Percentiles rank a stretch among this genome's conserved stretches.
Evolutionary conservation across 768 basidiomycete species (phyloP).

Genomic region (Panus rudis): DNA sequence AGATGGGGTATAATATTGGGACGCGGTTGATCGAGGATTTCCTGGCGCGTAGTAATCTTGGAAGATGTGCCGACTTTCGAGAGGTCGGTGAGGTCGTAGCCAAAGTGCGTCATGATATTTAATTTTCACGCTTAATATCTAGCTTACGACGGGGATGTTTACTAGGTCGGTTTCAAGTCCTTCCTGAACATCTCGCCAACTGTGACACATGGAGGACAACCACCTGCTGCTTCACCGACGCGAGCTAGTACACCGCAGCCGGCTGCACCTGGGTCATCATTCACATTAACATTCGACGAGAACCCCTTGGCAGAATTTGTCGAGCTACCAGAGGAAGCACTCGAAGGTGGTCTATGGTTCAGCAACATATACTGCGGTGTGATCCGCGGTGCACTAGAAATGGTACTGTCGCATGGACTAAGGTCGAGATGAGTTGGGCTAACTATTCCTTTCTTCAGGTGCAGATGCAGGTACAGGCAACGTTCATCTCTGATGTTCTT

Average conservation of each 20-base stretch:
- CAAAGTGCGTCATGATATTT: slow-evolving; percentile 58
- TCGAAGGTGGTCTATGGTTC: slow-evolving; percentile 94
- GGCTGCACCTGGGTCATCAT: slow-evolving; percentile 46
- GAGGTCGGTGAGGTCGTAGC: slow-evolving; percentile 95
- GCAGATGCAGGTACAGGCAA: slow-evolving; percentile 90
- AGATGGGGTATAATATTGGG: slow-evolving; percentile 99
- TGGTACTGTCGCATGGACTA: slow-evolving; percentile 51
- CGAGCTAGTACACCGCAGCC: slow-evolving; percentile 31
- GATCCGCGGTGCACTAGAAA: slow-evolving; percentile 86
- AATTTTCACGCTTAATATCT: not conserved
- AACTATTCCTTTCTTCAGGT: slow-evolving; percentile 45
- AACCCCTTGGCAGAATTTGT: slow-evolving; percentile 97
- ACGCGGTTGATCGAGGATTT: slow-evolving; percentile 96
- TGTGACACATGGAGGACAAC: slow-evolving; percentile 61
- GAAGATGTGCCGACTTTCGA: slow-evolving; percentile 87
- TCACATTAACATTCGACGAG: slow-evolving; percentile 86
- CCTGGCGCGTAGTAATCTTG: slow-evolving; percentile 84
- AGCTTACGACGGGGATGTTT: not conserved
- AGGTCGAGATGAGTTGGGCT: not conserved
- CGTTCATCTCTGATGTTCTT: slow-evolving; percentile 84
- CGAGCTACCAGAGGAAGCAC: slow-evolving; percentile 87
- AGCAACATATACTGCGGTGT: slow-evolving; percentile 96
- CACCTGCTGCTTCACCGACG: slow-evolving; percentile 40
- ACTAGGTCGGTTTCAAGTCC: slow-evolving; percentile 93
- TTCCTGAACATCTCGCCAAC: slow-evolving; percentile 89